Conservation (phyloP, 768 basidiomycete species). For the Tulasnella sp. region DNA sequence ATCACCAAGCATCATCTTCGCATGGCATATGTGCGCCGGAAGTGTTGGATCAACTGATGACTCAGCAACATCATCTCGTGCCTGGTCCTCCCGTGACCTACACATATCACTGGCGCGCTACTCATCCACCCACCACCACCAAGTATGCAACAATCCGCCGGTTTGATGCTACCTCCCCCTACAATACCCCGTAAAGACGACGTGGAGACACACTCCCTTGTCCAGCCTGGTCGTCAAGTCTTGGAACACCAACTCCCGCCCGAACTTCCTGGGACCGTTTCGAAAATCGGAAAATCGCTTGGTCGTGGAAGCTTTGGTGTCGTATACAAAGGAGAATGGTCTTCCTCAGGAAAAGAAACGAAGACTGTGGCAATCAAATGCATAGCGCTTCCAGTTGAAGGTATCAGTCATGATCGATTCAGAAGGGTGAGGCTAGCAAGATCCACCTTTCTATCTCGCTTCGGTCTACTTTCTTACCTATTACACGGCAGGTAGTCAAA, state of each 20-base stretch:
- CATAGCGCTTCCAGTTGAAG: background rate
- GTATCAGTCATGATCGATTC: too few relatives aligned
- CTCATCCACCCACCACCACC: background rate
- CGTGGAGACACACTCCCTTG: background rate
- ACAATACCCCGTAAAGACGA: background rate
- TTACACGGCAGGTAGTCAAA: background rate
- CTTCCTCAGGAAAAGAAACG: background rate
- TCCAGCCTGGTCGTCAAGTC: background rate
- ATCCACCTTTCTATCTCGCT: background rate
- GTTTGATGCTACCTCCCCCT: background rate
- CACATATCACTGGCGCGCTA: background rate
- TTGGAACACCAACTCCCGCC: background rate
- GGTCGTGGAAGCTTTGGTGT: background rate
- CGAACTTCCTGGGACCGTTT: background rate
- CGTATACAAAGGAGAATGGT: background rate
- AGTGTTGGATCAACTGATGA: background rate
- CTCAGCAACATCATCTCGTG: background rate
- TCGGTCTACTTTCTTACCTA: background rate
- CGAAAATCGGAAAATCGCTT: background rate
- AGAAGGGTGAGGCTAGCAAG: background rate
- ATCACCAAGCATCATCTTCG: too few relatives aligned
- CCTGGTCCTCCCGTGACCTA: background rate
- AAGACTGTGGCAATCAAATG: background rate
- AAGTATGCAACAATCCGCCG: background rate
- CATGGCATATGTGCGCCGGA: too few relatives aligned